Base-by-base conservation (phyloP, 345 rosid species). In the Boechera divaricarpa region DNA sequence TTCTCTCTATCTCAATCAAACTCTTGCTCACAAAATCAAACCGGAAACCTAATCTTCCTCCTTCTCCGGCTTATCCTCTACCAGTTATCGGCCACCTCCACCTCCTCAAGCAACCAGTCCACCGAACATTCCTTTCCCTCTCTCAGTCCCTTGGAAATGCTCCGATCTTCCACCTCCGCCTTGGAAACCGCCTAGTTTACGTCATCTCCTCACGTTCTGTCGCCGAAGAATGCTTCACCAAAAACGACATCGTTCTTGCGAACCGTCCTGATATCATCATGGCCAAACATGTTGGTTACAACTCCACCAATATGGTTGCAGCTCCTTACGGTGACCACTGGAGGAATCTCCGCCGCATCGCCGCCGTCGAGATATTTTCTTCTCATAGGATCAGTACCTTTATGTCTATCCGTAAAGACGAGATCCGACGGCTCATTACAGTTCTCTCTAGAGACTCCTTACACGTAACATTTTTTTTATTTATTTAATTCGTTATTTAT, bases 341-440 rank as follows among this genome's bases (percentile, higher is more conserved):
- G 92, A 84, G 90, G 63, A 88, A 88, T 75, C 87, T 83, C 6
- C 88, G 90, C 51, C 85, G 86, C 62, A 78, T 85, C 32, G 64
- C 82, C 35, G 63, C 83, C 32, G 31, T 78, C 1, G 86, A 85
- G 45, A 72, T 89, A 62, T 80, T 89, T 68, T 82, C 89, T 0
- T 21, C 82, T 0, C 68, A 54, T 47, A 80, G 86, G 29, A 80
- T 85, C 5, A 80, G 65, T 44, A 28, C 0, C 10, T 81, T 82
- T 28, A 3, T 21, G 9, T 28, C 67, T 28, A 63, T 80, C 35
- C 73, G 89, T 42, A 59, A 69, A 51, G 84, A 88, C 10, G 90
- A 87, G 77, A 74, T 85, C 71, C 65, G 36, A 36, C 79, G 73
- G 54, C 75, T 85, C 16, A 45, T 83, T 38, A 12, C 39, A 35